Base-by-base conservation (phyloP, 495 filamentous ascomycete species). In the Symbiotaphrina buchneri region DNA sequence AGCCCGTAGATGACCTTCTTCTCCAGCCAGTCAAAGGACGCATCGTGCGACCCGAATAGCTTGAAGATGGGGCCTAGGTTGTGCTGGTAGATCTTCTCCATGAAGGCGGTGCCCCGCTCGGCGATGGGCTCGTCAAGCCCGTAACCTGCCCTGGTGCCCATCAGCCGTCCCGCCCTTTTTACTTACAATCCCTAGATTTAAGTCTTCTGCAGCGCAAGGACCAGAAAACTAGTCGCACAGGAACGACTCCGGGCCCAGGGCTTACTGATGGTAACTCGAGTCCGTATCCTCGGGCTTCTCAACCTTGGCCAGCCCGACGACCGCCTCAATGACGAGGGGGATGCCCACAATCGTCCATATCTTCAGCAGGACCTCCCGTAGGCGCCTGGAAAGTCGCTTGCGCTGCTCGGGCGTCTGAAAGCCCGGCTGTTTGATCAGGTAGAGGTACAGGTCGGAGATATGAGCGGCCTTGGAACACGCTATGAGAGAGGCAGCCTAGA, bases 1-100 rank as follows among this genome's bases (percentile, higher is more conserved):
- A 70, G 39, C 1, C 66, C 66, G 31, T 71, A 71, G 0, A 61
- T 66, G 33, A 71, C 58, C 10, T 58, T 42, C 15, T 41, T 45
- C 18, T 10, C 39, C 37, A 27, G 39, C 44, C 23, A 44, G 43
- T 32, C 30, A 8, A 34, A 34, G 32, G 25, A 21, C 31, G 21
- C 31, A 8, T 19, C 22, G 25, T 32, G 17, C 10, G 30, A 32
- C 11, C 30, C 30, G 20, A 19, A 32, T 17, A 14, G 16, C 30
- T 32, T 14, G 28, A 43, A 44, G 11, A 44, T 44, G 2, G 35
- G 39, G 0, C 32, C 27, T 3, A 44, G 28, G 26, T 44, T 44
- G 16, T 39, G 17, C 6, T 26, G 13, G 28, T 44, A 44, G 4
- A 44, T 28, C 5, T 16, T 31, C 30, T 44, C 35, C 5, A 44